phyloP scores from a whole-genome alignment of 108 stramenopile genomes.

The Cylindrotheca fusiformis region DNA sequence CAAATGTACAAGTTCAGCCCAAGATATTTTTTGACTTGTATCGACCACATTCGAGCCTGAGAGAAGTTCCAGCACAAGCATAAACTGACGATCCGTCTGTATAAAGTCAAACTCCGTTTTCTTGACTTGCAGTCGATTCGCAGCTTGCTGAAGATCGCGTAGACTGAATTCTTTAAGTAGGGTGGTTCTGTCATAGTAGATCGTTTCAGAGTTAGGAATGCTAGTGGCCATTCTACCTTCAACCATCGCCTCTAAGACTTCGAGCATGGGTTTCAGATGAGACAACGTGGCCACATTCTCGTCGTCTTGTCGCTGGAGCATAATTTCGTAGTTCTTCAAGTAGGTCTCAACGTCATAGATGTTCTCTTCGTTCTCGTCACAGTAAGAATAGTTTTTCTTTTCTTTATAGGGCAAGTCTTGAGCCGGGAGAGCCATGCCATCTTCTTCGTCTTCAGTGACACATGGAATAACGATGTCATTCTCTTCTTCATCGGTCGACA shows the following conservation, averaged over 20 bases:
- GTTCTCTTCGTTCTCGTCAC: neutral
- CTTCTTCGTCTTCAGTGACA: neutral
- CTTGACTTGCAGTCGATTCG: conserved; percentile 19
- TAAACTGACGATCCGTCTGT: conserved; percentile 48
- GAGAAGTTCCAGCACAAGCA: conserved; percentile 34
- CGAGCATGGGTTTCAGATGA: conserved; percentile 41
- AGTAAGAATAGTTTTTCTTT: neutral
- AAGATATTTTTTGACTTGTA: conserved; percentile 48
- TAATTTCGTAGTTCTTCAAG: conserved; percentile 58
- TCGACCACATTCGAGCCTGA: conserved; percentile 2
- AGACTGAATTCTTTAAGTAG: conserved; percentile 21
- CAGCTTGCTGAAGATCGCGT: conserved; percentile 24
- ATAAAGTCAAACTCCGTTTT: conserved; percentile 17
- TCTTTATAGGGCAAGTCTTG: neutral
- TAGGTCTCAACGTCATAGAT: conserved; percentile 30
- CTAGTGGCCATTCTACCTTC: neutral
- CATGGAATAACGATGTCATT: neutral
- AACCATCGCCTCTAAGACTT: conserved; percentile 27
- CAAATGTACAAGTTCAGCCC: conserved; percentile 61
- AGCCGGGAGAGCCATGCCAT: neutral
- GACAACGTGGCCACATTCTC: conserved; percentile 41
- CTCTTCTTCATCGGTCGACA: neutral
- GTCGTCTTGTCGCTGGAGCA: conserved; percentile 65
- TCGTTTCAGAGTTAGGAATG: neutral
- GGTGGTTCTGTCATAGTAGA: conserved; percentile 18